Conservation (phyloP, 371 early-diverging fungal species). For the Cokeromyces recurvatus region DNA sequence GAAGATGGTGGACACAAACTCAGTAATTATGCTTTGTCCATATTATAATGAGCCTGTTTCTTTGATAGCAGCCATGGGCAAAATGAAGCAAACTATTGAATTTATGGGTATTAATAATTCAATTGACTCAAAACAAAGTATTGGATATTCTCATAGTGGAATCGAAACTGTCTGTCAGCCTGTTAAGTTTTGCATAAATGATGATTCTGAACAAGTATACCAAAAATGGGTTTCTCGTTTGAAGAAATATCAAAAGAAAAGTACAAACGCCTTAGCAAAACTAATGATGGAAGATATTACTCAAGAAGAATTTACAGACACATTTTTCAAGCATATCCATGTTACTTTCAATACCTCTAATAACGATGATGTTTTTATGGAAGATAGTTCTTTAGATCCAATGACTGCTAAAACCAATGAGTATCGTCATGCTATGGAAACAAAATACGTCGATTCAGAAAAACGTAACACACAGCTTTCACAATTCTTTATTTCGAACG, state of each 20-base stretch:
- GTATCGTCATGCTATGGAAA: slow-evolving; percentile 10
- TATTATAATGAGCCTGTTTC: slow-evolving; percentile 65
- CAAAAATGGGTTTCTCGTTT: slow-evolving; percentile 25
- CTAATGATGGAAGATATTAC: slow-evolving; percentile 17
- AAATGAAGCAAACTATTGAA: slow-evolving; percentile 49
- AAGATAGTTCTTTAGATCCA: slow-evolving; percentile 9
- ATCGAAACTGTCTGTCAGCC: slow-evolving; percentile 17
- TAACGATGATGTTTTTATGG: slow-evolving; percentile 4
- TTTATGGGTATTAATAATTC: slow-evolving; percentile 39
- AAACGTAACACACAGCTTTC: slow-evolving; percentile 36
- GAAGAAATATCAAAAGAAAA: slow-evolving; percentile 23
- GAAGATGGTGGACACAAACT: slow-evolving; percentile 38
- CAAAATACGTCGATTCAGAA: slow-evolving; percentile 5
- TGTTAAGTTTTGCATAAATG: background rate
- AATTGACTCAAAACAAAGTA: slow-evolving; percentile 11
- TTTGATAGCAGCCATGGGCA: slow-evolving; percentile 63
- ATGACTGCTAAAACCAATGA: slow-evolving; percentile 8
- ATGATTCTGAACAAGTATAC: slow-evolving; percentile 15
- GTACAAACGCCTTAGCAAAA: slow-evolving; percentile 11
- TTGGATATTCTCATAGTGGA: slow-evolving; percentile 35
- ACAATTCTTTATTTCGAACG: slow-evolving; percentile 40
- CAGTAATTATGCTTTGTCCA: slow-evolving; percentile 52
- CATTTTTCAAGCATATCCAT: slow-evolving; percentile 24
- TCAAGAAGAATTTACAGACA: slow-evolving; percentile 23
- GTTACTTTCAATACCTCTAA: background rate